A percentile compares a stretch with the other conserved stretches of the same genome.
phyloP scores from a whole-genome alignment of 1,284 basidiomycete species.

The Phylloporus sp. region DNA sequence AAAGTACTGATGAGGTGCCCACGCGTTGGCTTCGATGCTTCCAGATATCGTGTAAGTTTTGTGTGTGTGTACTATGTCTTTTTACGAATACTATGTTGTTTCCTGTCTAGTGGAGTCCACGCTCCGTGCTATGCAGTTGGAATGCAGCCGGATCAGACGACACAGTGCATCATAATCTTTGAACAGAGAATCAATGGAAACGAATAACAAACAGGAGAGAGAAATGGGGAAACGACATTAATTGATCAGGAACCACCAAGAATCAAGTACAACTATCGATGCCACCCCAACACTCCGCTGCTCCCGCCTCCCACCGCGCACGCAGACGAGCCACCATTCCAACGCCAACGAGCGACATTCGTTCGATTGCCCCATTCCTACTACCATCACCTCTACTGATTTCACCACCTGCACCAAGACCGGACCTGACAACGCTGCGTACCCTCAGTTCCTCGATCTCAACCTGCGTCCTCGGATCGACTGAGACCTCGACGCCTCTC shows the following conservation, averaged over 20 bases:
- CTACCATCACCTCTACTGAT: not conserved
- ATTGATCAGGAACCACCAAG: not conserved
- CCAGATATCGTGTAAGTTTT: not conserved
- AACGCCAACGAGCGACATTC: constrained; percentile 3
- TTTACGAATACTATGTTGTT: not conserved
- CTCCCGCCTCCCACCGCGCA: constrained; percentile 23
- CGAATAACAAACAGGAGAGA: not conserved
- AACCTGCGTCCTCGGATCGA: constrained; percentile 1
- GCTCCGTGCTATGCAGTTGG: too few relatives aligned
- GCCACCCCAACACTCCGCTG: not conserved
- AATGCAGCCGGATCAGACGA: too few relatives aligned
- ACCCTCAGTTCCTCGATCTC: constrained; percentile 13
- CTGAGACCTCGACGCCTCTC: constrained; percentile 6
- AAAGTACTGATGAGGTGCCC: not conserved
- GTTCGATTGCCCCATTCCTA: not conserved
- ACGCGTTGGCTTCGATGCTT: too few relatives aligned
- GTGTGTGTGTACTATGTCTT: not conserved
- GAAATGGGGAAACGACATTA: not conserved
- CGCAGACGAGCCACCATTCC: constrained; percentile 29
- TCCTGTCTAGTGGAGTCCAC: too few relatives aligned
- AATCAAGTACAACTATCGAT: not conserved
- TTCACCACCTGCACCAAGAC: not conserved
- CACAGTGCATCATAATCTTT: not conserved
- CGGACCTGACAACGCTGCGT: not conserved
- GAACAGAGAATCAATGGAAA: not conserved